These are phyloP conservation scores for Acanthamoeba divionensis DNA, from an alignment of 208 protist species.

Conservation along the genomic window DNA sequence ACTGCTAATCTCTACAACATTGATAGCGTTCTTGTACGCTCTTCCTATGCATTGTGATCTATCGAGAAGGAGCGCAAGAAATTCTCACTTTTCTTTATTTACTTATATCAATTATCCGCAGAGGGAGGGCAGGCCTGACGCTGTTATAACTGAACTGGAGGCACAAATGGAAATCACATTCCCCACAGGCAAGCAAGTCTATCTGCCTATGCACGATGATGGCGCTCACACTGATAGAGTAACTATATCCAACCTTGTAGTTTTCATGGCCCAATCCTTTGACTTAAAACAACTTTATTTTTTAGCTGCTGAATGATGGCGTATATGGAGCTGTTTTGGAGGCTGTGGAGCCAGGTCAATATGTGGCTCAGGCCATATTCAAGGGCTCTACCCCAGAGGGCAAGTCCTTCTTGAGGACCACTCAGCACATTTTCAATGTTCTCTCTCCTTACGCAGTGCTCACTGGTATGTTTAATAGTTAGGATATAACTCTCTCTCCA, in stretches of 20 bases:
- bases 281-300: no score
- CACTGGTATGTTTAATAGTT: background rate
- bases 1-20: background rate
- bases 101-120: no score
- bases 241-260: no score
- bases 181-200: background rate
- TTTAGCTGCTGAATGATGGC: slow-evolving; percentile 55
- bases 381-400: background rate
- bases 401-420: slow-evolving; percentile 38
- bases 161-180: slow-evolving; percentile 25
- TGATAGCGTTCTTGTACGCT: background rate
- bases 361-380: background rate
- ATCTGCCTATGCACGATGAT: slow-evolving; percentile 63
- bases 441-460: slow-evolving; percentile 34
- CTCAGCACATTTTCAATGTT: slow-evolving; percentile 61
- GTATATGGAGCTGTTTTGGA: slow-evolving; percentile 49
- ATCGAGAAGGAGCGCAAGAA: no score
- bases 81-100: no score
- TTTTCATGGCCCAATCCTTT: no score
- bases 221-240: slow-evolving; percentile 49
- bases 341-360: slow-evolving; percentile 52
- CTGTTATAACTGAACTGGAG: no score
- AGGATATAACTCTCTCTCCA: background rate
- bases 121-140: no score
- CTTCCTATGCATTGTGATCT: background rate